Percentiles rank a stretch among this genome's conserved stretches.
Evolutionary conservation across 768 basidiomycete genomes (phyloP).

Genomic region (Wakefieldia striispora): DNA sequence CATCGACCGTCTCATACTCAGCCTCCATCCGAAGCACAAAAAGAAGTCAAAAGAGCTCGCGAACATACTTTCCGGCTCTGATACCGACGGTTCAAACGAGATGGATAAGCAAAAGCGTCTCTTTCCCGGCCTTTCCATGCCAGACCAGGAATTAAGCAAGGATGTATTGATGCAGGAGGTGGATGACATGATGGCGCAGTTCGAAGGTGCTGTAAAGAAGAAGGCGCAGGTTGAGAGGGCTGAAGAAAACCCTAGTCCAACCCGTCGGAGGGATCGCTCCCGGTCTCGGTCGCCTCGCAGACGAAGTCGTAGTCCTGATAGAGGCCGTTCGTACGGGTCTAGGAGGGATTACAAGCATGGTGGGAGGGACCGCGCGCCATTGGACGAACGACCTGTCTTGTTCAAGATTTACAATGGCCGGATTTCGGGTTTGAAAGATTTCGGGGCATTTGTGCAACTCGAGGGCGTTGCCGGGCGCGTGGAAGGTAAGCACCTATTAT

Average conservation of each 20-base stretch:
- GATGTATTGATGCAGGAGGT: conserved; percentile 87
- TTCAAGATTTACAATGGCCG: conserved; percentile 95
- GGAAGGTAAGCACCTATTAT: conserved; percentile 66
- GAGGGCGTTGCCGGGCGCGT: conserved; percentile 84
- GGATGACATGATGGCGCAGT: conserved; percentile 82
- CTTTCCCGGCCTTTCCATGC: conserved; percentile 86
- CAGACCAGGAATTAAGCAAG: conserved; percentile 66
- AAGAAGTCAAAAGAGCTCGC: conserved; percentile 46
- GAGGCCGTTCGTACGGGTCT: conserved; percentile 48
- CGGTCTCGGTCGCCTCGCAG: conserved; percentile 46
- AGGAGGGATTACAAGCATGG: conserved; percentile 41
- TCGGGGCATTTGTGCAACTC: conserved; percentile 90
- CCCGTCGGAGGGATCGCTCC: conserved; percentile 54
- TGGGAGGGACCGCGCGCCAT: conserved; percentile 31
- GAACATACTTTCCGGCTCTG: conserved; percentile 36
- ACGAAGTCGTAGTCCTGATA: conserved; percentile 58
- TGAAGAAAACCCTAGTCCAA: conserved; percentile 50
- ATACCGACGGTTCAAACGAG: conserved; percentile 42
- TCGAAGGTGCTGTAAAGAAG: conserved; percentile 69
- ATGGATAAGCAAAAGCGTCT: conserved; percentile 77
- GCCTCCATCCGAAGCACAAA: conserved; percentile 95
- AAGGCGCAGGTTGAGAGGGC: conserved; percentile 39
- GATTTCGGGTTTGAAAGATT: conserved; percentile 86
- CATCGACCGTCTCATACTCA: conserved; percentile 91
- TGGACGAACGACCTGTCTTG: conserved; percentile 83